Evolutionary conservation across 108 stramenopile species (phyloP).

Genomic region (Cyclostephanos invisitatus): DNA sequence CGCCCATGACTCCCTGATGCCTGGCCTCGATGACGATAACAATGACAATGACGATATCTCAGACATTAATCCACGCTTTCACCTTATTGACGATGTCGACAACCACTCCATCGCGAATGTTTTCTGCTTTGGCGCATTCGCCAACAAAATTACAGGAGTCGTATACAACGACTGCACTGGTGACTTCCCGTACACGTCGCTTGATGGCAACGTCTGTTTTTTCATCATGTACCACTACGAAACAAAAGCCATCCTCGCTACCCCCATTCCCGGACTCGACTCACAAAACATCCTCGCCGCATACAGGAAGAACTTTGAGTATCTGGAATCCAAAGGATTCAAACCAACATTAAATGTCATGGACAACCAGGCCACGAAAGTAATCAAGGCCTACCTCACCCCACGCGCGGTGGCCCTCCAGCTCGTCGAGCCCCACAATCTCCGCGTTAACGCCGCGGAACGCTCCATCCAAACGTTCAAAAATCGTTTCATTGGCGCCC

Average conservation of each 20-base stretch:
- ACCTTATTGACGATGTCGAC: background rate
- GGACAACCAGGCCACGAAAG: background rate
- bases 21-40: background rate
- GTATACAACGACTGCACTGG: background rate
- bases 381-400: background rate
- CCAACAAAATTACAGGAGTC: background rate
- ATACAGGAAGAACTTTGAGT: slow-evolving; percentile 12
- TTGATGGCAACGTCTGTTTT: background rate
- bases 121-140: background rate
- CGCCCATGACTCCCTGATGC: background rate
- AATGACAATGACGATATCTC: no score
- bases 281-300: background rate
- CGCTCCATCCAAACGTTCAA: slow-evolving; percentile 35
- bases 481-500: slow-evolving; percentile 44
- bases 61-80: background rate
- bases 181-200: background rate
- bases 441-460: slow-evolving; percentile 22
- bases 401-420: background rate
- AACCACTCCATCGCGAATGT: background rate
- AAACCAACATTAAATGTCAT: background rate
- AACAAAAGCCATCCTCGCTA: background rate
- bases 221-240: background rate
- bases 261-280: background rate
- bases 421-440: background rate
- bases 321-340: slow-evolving; percentile 1